Base-by-base conservation (phyloP, 805 yeast species). In the Yarrowia sp. region DNA sequence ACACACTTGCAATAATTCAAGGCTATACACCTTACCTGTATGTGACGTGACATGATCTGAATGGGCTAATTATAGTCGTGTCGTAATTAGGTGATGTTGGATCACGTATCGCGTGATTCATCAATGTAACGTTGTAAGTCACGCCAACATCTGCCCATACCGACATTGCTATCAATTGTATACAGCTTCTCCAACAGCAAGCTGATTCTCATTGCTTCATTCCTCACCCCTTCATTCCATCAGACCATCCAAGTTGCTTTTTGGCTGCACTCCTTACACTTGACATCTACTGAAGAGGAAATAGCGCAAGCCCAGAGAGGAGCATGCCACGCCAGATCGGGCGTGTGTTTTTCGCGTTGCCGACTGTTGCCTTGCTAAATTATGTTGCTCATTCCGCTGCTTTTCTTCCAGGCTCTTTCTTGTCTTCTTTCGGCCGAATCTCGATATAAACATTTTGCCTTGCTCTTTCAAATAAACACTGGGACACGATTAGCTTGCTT, bases 401-500 rank as follows among this genome's bases (percentile, higher is more conserved):
- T 24, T 24, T 24, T 40, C 17, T n/a, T 9, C 3, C 17, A n/a
- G 10, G 17, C 44, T 1, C 44, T 50, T 49, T n/a, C 17, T 19
- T 14, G 39, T 52, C 43, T 17, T 3, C 20, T 52, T 52, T 20
- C 43, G 58, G 40, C 38, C 12, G 33, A 24, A 24, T 24, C 30
- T 14, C 34, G n/a, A 19, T 19, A 19, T 43, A 43, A 43, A 43
- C 47, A 43, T 43, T 43, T 42, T 43, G 20, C 47, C 24, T 43
- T 43, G 47, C 47, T 43, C 14, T 17, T 50, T 50, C n/a, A 20
- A n/a, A 19, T 12, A 43, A 43, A 17, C 24, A 6, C 13, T 2
- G n/a, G n/a, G 30, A 24, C 7, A 24, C 30, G 56, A 52, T 52
- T 52, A 52, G 58, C 58, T 52, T 52, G 58, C 58, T 52, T 52